Evolutionary conservation across 2,329 filamentous ascomycete species (phyloP).

Genomic region (Fusarium sp.): DNA sequence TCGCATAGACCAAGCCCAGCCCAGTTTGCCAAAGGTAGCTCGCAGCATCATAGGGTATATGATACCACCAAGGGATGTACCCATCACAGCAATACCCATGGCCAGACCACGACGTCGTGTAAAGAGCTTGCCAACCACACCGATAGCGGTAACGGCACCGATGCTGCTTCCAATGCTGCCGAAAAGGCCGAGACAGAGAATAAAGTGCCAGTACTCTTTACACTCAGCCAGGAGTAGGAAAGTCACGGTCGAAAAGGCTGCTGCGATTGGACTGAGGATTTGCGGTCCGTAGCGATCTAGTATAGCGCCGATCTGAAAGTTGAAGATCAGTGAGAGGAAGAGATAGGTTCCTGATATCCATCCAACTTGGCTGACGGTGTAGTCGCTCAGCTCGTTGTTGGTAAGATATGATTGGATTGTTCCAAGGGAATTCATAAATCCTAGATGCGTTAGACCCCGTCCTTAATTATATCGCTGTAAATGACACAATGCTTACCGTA

Average conservation of each 20-base stretch:
- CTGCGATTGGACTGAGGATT: slow-evolving; percentile 55
- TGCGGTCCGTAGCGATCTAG: slow-evolving; percentile 62
- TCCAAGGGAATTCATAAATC: slow-evolving; percentile 62
- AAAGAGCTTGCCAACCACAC: slow-evolving; percentile 49
- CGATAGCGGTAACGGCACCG: slow-evolving; percentile 52
- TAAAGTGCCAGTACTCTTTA: slow-evolving; percentile 62
- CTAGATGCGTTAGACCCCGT: slow-evolving; percentile 34
- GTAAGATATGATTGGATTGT: slow-evolving; percentile 61
- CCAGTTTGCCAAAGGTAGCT: slow-evolving; percentile 43
- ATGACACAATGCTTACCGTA: slow-evolving; percentile 11
- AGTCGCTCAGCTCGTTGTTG: slow-evolving; percentile 57
- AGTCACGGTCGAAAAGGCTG: slow-evolving; percentile 52
- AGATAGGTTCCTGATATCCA: slow-evolving; percentile 62
- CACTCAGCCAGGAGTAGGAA: slow-evolving; percentile 62
- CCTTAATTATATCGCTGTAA: too few species aligned
- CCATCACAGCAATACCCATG: slow-evolving; percentile 37
- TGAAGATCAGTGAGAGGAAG: slow-evolving; percentile 59
- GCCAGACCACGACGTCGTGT: slow-evolving; percentile 35
- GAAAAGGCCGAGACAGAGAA: slow-evolving; percentile 58
- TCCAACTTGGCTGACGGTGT: slow-evolving; percentile 58
- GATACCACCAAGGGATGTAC: slow-evolving; percentile 48
- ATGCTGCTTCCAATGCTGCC: slow-evolving; percentile 58
- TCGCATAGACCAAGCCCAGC: slow-evolving; percentile 53
- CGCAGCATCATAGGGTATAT: slow-evolving; percentile 52
- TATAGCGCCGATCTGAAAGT: slow-evolving; percentile 61